Evolutionary conservation across 305 asterid genomes (phyloP).

Genomic region (Solanum hybrid): DNA sequence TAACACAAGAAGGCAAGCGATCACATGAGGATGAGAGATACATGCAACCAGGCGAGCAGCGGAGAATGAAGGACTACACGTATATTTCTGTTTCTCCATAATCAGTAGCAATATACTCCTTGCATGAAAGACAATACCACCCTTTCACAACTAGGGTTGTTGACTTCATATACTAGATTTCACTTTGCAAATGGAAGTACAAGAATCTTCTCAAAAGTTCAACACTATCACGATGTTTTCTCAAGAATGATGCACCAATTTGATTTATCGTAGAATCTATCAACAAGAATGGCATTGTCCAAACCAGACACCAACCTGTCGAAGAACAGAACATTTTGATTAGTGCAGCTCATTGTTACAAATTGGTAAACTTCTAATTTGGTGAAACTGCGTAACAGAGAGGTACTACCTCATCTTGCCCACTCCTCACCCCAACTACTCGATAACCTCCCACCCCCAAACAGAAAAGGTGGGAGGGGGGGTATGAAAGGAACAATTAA

Average conservation of each 20-base stretch:
- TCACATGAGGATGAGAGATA: neutral
- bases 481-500: neutral
- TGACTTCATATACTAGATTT: neutral
- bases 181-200: neutral
- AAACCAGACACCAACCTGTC: slow-evolving; percentile 56
- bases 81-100: neutral
- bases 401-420: neutral
- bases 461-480: neutral
- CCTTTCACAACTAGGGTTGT: neutral
- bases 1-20: neutral
- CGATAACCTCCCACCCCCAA: neutral
- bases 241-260: slow-evolving; percentile 89
- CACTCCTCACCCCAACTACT: neutral
- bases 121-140: neutral
- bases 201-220: neutral
- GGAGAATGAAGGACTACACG: neutral
- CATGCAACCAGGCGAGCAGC: neutral
- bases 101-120: neutral
- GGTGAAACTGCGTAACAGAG: neutral
- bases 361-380: neutral
- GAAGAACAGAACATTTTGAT: neutral
- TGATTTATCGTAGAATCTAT: slow-evolving; percentile 80
- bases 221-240: slow-evolving; percentile 43
- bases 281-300: slow-evolving; percentile 62
- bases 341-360: neutral